Evolutionary conservation across 257 asterid genomes (phyloP), one percentile per base, ranked within the genome.

Genomic region (Primulina tabacum): DNA sequence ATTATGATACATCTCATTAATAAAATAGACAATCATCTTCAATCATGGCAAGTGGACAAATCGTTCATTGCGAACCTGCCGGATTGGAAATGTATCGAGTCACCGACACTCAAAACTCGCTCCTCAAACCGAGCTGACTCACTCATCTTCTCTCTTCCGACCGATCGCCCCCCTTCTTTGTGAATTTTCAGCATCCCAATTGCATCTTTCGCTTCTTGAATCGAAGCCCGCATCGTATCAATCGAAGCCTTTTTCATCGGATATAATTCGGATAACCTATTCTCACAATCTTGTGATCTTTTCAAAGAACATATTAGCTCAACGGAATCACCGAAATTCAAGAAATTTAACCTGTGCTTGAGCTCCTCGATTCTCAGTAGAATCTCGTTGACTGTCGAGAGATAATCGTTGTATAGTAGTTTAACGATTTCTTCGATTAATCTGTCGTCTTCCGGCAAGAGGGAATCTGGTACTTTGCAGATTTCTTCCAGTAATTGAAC

Each of bases 261-360:
- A 14, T 73, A 81, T 47, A 82, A 24, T 28, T 35, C 67, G 30
- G 76, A 76, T 2, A 82, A 17, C 47, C 83, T 82, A 40, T 82
- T 92, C 70, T 72, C 74, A 65, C 95, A 83, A 66, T 75, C 87
- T n/a, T 78, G 82, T 55, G 87, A 71, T 62, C 95, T 78, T 71
- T 79, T 89, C 66, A 89, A 76, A 8, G 71, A 85, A 21, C 81
- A 89, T 0, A 64, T 71, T 28, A 89, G 66, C 78, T 89, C 96
- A 12, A 89, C 87, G 24, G 91, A 86, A 55, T 91, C 93, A 1
- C 82, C 84, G 14, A 89, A 91, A 73, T 85, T 86, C 88, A 86
- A 68, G 0, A 69, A 68, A 35, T 81, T 62, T 79, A 84, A 69
- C 60, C 97, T 60, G 75, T 86, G 82, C 28, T 72, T 79, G 20